These are phyloP conservation scores for Centaurea solstitialis DNA, from an alignment of 129 eudicot species.

Conservation along the genomic window DNA sequence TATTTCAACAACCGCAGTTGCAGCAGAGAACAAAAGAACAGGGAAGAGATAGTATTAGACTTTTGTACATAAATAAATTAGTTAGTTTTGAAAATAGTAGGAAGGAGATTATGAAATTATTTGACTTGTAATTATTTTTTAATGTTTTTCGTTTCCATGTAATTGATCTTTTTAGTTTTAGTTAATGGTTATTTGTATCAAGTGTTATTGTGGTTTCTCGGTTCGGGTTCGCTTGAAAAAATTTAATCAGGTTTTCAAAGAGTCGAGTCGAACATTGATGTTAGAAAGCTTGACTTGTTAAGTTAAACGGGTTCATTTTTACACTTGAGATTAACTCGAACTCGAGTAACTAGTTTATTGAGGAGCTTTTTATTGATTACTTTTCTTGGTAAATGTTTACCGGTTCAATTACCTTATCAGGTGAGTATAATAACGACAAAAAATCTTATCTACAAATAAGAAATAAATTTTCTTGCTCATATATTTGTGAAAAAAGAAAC, in stretches of 20 bases:
- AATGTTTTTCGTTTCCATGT: neutral
- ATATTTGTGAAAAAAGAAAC: too few species aligned
- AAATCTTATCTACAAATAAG: too few species aligned
- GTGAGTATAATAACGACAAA: too few species aligned
- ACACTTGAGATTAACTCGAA: neutral
- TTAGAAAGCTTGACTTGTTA: neutral
- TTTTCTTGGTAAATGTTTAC: too few species aligned
- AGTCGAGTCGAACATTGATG: neutral
- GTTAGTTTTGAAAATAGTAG: neutral
- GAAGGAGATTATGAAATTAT: neutral
- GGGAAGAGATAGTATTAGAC: conserved; percentile 2
- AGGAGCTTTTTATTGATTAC: too few species aligned
- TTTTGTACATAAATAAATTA: conserved; percentile 4
- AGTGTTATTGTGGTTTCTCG: neutral
- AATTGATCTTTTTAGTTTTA: neutral
- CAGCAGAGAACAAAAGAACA: conserved; percentile 27
- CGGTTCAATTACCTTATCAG: too few species aligned
- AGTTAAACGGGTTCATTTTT: neutral
- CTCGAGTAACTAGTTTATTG: too few species aligned
- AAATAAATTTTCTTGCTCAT: too few species aligned
- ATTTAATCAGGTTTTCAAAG: neutral
- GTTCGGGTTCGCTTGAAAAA: neutral
- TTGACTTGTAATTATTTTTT: neutral
- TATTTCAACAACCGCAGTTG: conserved; percentile 11
- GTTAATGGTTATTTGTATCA: neutral